A percentile compares a stretch with the other conserved stretches of the same genome.
Evolutionary conservation across 495 filamentous ascomycete genomes (phyloP).

Genomic region (Penicillium cinerascens): DNA sequence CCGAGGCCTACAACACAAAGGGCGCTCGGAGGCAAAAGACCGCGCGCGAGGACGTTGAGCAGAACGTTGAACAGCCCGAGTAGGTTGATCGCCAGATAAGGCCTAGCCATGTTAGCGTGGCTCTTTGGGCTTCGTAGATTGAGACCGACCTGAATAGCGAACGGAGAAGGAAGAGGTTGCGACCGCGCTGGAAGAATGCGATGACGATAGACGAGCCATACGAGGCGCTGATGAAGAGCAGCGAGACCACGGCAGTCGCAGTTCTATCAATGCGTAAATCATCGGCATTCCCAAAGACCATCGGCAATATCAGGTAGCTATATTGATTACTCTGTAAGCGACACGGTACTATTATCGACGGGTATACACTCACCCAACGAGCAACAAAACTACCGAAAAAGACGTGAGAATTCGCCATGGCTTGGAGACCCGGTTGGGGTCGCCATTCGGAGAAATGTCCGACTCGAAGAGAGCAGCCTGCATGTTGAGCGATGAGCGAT

Average conservation of each 20-base stretch:
- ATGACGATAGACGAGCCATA: no score
- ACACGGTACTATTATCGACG: no score
- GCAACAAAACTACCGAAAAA: constrained; percentile 19
- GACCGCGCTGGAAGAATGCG: constrained; percentile 18
- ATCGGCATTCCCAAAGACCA: constrained; percentile 23
- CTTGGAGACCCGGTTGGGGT: constrained; percentile 3
- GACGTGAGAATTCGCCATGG: constrained; percentile 15
- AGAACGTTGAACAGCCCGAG: no score
- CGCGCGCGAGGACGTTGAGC: no score
- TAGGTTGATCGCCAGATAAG: constrained; percentile 27
- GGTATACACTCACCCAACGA: constrained; percentile 23
- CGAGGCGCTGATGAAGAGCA: no score
- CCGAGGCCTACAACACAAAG: no score
- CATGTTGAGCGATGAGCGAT: neutral
- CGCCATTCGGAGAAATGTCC: no score
- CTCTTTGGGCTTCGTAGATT: constrained; percentile 2
- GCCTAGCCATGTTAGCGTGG: constrained; percentile 13
- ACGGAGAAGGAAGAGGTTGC: constrained; percentile 23
- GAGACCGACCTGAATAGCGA: constrained; percentile 28
- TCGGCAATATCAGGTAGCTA: constrained; percentile 30
- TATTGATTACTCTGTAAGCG: no score
- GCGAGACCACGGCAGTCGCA: no score
- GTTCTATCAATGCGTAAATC: no score
- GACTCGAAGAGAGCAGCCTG: no score
- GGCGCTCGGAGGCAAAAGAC: no score